Base-by-base conservation (phyloP, 352 stramenopile genomes). In the Phytophthora syringae region DNA sequence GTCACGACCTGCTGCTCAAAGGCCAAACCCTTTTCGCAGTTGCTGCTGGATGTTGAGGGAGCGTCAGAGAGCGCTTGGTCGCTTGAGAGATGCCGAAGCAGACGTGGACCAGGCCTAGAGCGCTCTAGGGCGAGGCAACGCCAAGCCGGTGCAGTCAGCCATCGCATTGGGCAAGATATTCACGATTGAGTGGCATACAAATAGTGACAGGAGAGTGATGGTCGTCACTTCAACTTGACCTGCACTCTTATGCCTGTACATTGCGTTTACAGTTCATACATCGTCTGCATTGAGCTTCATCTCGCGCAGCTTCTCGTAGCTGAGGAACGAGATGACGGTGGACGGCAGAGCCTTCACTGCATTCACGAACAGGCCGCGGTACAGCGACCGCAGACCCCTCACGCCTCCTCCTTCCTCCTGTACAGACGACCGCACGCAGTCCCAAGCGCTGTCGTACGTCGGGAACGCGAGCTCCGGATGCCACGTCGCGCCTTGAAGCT, bases 281-380 rank as follows among this genome's bases (percentile, higher is more conserved):
- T 77, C 76, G n/a, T 87, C 74, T 25, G 45, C 66, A 11, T 48
- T 61, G 18, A 72, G 55, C 28, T 84, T 77, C 52, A 86, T 70
- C 52, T 87, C 76, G 18, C 82, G 80, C 53, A 92, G 72, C 69
- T 91, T 91, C 54, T 95, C 86, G 56, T 92, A 95, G 58, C 72
- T 90, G 27, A 92, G 65, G 63, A 94, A 94, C 42, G 86, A 90
- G 52, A 95, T 88, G 3, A 92, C 63, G 0, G 83, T 84, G 13
- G 83, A 83, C 24, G 86, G 86, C 48, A 93, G 43, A 20, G 82
- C 79, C 60, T 92, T 91, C 47, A 93, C 67, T 5, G 61, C 72
- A 67, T 94, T 94, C 40, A 90, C 79, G 7, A 89, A 63, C n/a
- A 94, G 61, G 20, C 88, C 88, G 12, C 84, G 81, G 40, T 96